Percentiles rank a stretch among this genome's conserved stretches.
Evolutionary conservation across 2,329 filamentous ascomycete genomes (phyloP).

Genomic region (Aspergillus tubingensis): DNA sequence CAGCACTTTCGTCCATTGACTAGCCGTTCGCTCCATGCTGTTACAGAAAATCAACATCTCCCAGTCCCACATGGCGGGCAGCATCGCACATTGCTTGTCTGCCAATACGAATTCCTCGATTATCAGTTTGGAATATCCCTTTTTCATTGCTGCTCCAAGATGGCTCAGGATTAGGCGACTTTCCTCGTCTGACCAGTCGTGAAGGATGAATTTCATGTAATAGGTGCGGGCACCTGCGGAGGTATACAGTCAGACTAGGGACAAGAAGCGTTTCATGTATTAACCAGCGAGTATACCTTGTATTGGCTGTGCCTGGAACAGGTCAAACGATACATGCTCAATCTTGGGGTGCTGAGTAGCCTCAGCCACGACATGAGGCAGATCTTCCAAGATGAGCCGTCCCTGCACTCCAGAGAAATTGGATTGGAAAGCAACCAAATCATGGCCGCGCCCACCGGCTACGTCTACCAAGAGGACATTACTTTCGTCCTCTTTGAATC

Average conservation of each 20-base stretch:
- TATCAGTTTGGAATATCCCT: not conserved
- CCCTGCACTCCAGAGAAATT: constrained; percentile 5
- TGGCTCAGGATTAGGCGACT: not conserved
- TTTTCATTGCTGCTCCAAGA: not conserved
- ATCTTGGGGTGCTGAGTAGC: not conserved
- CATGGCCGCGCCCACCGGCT: constrained; percentile 12
- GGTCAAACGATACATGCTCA: constrained; percentile 5
- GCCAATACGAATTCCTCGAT: not conserved
- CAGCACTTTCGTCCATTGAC: not conserved
- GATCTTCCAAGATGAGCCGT: constrained; percentile 10
- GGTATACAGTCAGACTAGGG: not conserved
- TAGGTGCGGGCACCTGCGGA: constrained; percentile 4
- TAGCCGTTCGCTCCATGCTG: not conserved
- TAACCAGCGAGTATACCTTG: not conserved
- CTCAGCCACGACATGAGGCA: constrained; percentile 10
- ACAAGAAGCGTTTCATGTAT: too few relatives aligned
- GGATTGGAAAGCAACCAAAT: not conserved
- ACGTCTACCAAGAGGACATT: constrained; percentile 13
- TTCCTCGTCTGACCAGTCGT: not conserved
- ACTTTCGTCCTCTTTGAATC: not conserved
- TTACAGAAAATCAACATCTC: constrained; percentile 3
- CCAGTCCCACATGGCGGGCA: constrained; percentile 2
- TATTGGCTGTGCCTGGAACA: constrained; percentile 10
- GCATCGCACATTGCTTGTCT: not conserved
- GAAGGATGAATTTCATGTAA: not conserved